Percentiles rank a stretch among this genome's conserved stretches.
Conservation (phyloP, 495 filamentous ascomycete species). For the Ramalina peruviana region DNA sequence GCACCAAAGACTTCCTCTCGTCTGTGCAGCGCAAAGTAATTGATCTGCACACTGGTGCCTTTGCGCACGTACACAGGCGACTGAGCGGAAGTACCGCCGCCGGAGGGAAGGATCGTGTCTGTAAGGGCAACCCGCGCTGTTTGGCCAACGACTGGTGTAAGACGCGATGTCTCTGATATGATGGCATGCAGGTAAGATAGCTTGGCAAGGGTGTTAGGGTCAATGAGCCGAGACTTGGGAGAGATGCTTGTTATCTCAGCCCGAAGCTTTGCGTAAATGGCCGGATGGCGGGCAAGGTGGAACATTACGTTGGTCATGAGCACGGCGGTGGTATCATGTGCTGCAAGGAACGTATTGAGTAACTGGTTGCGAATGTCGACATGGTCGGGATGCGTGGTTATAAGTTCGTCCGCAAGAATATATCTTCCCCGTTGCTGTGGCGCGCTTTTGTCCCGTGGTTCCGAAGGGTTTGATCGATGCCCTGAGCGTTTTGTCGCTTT, state of each 20-base stretch:
- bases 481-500: slow-evolving; percentile 11
- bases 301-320: slow-evolving; percentile 13
- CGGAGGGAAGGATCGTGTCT: slow-evolving; percentile 32
- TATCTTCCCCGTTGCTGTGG: neutral
- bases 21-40: slow-evolving; percentile 29
- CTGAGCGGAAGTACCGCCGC: slow-evolving; percentile 30
- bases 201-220: too few relatives aligned
- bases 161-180: neutral
- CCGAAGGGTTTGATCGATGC: neutral
- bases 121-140: slow-evolving; percentile 25
- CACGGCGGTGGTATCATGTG: slow-evolving; percentile 20
- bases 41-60: slow-evolving; percentile 25
- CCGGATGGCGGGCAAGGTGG: slow-evolving; percentile 10
- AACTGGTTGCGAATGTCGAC: slow-evolving; percentile 19
- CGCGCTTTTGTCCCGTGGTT: neutral
- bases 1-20: neutral
- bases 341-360: slow-evolving; percentile 19
- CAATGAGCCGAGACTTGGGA: neutral
- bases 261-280: slow-evolving; percentile 8
- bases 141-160: slow-evolving; percentile 4
- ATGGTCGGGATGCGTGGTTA: slow-evolving; percentile 14
- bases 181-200: neutral
- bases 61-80: slow-evolving; percentile 28
- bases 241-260: slow-evolving; percentile 6
- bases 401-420: slow-evolving; percentile 16